These are phyloP conservation scores for Aspergillus sp. DNA, from an alignment of 2,329 filamentous ascomycete genomes.

Conservation along the genomic window DNA sequence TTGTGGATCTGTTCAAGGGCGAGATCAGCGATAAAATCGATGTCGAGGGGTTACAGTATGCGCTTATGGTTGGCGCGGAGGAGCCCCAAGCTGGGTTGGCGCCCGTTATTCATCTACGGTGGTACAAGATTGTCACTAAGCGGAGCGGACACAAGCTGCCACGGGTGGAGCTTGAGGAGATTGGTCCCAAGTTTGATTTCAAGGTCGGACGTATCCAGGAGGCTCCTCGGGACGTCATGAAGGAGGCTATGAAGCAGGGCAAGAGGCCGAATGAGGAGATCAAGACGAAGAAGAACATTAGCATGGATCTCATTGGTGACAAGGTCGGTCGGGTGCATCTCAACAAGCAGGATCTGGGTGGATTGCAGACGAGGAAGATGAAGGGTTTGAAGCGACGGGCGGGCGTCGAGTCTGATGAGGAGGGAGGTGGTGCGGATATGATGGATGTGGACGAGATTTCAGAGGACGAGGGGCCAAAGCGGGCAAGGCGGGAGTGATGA, in stretches of 20 bases:
- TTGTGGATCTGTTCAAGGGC: slow-evolving; percentile 90
- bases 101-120: slow-evolving; percentile 66
- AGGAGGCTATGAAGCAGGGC: slow-evolving; percentile 87
- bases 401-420: slow-evolving; percentile 62
- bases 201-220: slow-evolving; percentile 79
- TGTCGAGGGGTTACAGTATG: slow-evolving; percentile 91
- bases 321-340: slow-evolving; percentile 94
- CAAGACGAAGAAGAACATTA: slow-evolving; percentile 92
- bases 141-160: slow-evolving; percentile 85
- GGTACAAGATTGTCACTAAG: slow-evolving; percentile 85
- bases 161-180: slow-evolving; percentile 90
- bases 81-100: slow-evolving; percentile 55
- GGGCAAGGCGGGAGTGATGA: slow-evolving; percentile 36
- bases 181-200: slow-evolving; percentile 93
- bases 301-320: slow-evolving; percentile 88
- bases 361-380: slow-evolving; percentile 97
- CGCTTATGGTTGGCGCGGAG: slow-evolving; percentile 79
- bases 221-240: slow-evolving; percentile 77
- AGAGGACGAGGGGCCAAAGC: slow-evolving; percentile 42
- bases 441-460: slow-evolving; percentile 50
- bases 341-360: slow-evolving; percentile 83
- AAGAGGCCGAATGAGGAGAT: slow-evolving; percentile 62
- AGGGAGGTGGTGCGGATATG: slow-evolving; percentile 54
- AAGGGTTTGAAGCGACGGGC: slow-evolving; percentile 91
- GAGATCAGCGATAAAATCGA: slow-evolving; percentile 81